Evolutionary conservation across 2,329 filamentous ascomycete species (phyloP).

Genomic region (Byssochlamys sp.): DNA sequence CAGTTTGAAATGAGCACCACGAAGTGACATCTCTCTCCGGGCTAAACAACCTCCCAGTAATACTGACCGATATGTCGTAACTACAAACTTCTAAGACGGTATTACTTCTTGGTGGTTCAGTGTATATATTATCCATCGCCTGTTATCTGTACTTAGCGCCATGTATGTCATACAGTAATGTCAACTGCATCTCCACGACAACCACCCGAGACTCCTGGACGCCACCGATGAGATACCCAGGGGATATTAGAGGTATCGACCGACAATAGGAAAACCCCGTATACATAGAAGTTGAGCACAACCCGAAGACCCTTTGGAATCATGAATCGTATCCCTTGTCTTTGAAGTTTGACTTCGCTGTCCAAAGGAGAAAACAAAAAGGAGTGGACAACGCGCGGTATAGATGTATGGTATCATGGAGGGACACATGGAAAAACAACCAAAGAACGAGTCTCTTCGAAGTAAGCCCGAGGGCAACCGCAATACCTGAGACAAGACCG

Average conservation of each 20-base stretch:
- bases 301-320: neutral
- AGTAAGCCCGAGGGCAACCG: neutral
- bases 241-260: neutral
- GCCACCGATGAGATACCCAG: neutral
- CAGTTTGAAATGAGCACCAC: no score
- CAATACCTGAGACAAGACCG: neutral
- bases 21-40: no score
- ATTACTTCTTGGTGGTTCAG: neutral
- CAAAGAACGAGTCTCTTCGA: neutral
- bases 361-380: neutral
- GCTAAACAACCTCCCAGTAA: no score
- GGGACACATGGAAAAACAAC: neutral
- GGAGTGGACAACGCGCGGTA: neutral
- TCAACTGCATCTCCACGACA: neutral
- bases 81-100: neutral
- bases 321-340: neutral
- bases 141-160: neutral
- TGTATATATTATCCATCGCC: neutral
- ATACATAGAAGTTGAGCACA: neutral
- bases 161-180: neutral
- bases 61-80: no score
- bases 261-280: neutral
- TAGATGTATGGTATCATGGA: neutral
- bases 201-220: neutral
- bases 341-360: neutral